Conservation (phyloP, 768 basidiomycete genomes). For the Lactifluus rugatus region DNA sequence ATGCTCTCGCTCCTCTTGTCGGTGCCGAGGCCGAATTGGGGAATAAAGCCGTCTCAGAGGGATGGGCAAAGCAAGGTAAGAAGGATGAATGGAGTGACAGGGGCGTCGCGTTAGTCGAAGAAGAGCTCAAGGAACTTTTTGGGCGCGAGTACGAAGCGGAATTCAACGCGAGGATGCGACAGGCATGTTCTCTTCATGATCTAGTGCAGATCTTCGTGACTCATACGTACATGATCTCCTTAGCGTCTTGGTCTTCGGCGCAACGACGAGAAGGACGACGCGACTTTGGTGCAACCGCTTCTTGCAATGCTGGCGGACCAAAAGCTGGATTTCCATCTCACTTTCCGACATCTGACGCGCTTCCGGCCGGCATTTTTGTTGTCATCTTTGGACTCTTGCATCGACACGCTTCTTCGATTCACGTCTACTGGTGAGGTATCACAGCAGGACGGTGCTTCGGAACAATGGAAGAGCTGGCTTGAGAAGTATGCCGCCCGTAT, state of each 20-base stretch:
- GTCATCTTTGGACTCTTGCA: constrained; percentile 31
- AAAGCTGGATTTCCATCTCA: constrained; percentile 78
- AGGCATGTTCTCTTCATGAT: constrained; percentile 32
- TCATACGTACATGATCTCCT: neutral
- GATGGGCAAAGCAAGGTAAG: constrained; percentile 53
- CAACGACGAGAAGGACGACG: constrained; percentile 49
- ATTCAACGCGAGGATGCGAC: constrained; percentile 63
- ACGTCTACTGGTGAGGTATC: constrained; percentile 39
- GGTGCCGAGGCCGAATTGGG: constrained; percentile 64
- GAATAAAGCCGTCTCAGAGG: constrained; percentile 37
- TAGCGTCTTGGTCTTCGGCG: constrained; percentile 71
- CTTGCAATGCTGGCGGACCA: constrained; percentile 66
- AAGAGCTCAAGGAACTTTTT: constrained; percentile 52
- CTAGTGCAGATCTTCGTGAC: neutral
- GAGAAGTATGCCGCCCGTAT: constrained; percentile 51
- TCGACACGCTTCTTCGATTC: constrained; percentile 36
- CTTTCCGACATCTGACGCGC: constrained; percentile 61
- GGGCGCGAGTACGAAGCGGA: constrained; percentile 51
- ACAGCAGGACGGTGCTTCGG: constrained; percentile 36
- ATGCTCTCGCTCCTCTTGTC: constrained; percentile 73
- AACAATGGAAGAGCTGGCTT: constrained; percentile 57
- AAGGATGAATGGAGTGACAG: constrained; percentile 52
- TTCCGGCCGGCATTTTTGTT: constrained; percentile 47
- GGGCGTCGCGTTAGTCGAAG: constrained; percentile 42
- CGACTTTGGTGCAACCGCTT: constrained; percentile 50